Percentiles rank a stretch among this genome's conserved stretches.
phyloP scores from a whole-genome alignment of 176 grass and related monocot species.

The Triticum urartu region DNA sequence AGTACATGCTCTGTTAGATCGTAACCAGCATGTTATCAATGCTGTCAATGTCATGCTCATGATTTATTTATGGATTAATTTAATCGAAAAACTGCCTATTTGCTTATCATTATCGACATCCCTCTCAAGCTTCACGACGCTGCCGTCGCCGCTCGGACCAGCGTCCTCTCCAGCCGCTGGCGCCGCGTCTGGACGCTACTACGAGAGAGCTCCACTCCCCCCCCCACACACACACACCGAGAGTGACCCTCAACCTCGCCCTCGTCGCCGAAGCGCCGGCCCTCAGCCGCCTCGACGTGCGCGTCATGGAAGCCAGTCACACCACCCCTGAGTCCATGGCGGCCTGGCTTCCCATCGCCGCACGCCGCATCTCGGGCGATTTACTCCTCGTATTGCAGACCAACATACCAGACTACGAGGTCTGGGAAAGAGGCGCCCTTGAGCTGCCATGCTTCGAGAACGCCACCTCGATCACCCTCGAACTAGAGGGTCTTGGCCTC shows the following conservation, averaged over 20 bases:
- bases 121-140: not conserved
- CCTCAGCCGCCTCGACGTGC: not conserved
- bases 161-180: slow-evolving; percentile 22
- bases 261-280: not conserved
- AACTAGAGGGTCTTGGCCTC: not conserved
- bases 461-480: not conserved
- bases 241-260: not conserved
- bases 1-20: too few relatives aligned
- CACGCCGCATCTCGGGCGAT: not conserved
- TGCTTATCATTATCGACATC: not conserved
- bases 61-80: too few relatives aligned
- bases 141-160: not conserved
- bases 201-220: not conserved
- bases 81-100: too few relatives aligned
- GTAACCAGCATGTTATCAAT: too few relatives aligned
- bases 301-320: not conserved
- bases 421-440: not conserved
- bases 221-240: too few relatives aligned
- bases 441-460: slow-evolving; percentile 29
- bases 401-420: not conserved
- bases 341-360: slow-evolving; percentile 1
- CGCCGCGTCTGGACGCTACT: not conserved
- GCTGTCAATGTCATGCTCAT: too few relatives aligned
- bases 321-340: not conserved
- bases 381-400: not conserved